Conservation (phyloP, 129 eudicot species). For the Pittosporum tobira region DNA sequence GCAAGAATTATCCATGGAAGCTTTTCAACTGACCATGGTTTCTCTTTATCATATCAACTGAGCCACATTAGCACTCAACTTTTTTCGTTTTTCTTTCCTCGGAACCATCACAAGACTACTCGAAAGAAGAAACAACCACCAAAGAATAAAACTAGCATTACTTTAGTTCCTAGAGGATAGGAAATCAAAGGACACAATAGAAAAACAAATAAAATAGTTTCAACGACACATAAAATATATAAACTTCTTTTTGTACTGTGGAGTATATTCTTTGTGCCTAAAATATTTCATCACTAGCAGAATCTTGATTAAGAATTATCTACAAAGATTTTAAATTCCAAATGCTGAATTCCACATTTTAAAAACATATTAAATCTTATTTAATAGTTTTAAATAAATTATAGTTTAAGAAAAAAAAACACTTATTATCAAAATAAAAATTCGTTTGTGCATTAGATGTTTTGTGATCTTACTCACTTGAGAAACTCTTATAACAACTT, state of each 20-base stretch:
- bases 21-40: constrained; percentile 59
- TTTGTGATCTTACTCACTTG: no score
- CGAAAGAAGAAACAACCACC: constrained; percentile 7
- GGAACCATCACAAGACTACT: constrained; percentile 29
- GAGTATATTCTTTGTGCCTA: constrained; percentile 1
- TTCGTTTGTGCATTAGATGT: no score
- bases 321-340: neutral
- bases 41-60: constrained; percentile 54
- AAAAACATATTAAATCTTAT: no score
- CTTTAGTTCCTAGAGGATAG: constrained; percentile 3
- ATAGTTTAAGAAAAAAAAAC: no score
- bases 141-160: neutral
- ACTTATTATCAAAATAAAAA: no score
- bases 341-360: neutral
- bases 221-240: no score
- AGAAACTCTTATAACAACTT: no score
- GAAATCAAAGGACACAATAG: neutral
- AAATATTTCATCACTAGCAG: neutral
- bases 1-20: constrained; percentile 46
- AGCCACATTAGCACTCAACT: constrained; percentile 27
- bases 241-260: no score
- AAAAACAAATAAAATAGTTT: no score
- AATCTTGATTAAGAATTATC: neutral
- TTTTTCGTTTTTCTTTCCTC: constrained; percentile 22
- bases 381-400: no score